These are phyloP conservation scores for Botrytis sinoallii DNA, from an alignment of 2,329 filamentous ascomycete genomes.

Conservation along the genomic window DNA sequence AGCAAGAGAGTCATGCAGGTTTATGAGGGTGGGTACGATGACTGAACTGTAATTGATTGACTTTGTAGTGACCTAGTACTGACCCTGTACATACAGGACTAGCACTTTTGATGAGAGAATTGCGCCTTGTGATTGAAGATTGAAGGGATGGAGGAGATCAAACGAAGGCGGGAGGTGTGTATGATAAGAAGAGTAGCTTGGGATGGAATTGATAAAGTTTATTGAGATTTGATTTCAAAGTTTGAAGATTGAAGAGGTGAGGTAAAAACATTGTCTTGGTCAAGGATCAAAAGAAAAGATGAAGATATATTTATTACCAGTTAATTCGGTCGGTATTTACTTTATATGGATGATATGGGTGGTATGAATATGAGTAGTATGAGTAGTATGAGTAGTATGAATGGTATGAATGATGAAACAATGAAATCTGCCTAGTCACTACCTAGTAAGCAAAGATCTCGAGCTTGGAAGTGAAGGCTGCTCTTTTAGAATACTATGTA, in stretches of 20 bases:
- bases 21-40: background rate
- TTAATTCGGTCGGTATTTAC: background rate
- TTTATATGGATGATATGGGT: background rate
- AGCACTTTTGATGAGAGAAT: background rate
- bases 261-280: background rate
- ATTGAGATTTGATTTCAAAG: background rate
- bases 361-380: no score
- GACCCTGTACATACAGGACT: background rate
- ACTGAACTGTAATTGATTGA: background rate
- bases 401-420: background rate
- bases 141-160: background rate
- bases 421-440: background rate
- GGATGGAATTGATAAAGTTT: background rate
- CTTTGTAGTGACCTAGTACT: background rate
- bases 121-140: conserved; percentile 1
- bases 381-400: no score
- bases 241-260: background rate
- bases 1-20: conserved; percentile 7
- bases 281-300: background rate
- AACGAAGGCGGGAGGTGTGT: background rate
- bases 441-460: background rate
- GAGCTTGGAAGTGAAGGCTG: background rate
- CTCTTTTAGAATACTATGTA: no score
- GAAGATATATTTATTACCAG: background rate
- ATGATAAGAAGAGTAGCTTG: background rate